These are phyloP conservation scores for Allium sativum DNA, from an alignment of 106 monocot genomes.

Conservation along the genomic window DNA sequence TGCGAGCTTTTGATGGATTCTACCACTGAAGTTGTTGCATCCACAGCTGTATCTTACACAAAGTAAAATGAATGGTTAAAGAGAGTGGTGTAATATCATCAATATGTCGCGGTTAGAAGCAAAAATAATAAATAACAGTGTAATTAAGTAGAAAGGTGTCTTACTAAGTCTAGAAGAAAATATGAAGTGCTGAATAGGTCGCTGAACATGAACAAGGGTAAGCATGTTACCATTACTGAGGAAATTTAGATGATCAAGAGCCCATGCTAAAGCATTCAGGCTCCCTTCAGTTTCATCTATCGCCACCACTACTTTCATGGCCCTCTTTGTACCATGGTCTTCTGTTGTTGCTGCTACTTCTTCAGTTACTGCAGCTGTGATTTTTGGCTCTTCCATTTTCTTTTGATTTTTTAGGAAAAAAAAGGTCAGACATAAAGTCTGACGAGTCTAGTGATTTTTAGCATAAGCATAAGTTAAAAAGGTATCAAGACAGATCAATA, in stretches of 20 bases:
- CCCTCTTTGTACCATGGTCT: not conserved
- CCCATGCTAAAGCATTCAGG: conserved; percentile 7
- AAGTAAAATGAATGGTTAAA: not conserved
- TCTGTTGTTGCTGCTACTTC: not conserved
- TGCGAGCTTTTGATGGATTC: conserved; percentile 5
- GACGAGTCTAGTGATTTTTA: too few relatives aligned
- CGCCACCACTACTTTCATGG: conserved; percentile 9
- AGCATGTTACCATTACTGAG: not conserved
- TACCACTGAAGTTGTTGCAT: not conserved
- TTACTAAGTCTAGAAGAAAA: conserved; percentile 2
- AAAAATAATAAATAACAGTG: too few relatives aligned
- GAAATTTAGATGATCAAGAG: conserved; percentile 6
- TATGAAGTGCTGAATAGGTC: conserved; percentile 4
- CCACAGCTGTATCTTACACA: not conserved
- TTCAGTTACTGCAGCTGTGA: not conserved
- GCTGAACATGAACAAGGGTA: conserved; percentile 10
- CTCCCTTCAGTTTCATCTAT: conserved; percentile 11
- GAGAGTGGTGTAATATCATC: too few relatives aligned
- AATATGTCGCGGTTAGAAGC: too few relatives aligned
- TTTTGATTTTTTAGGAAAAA: too few relatives aligned
- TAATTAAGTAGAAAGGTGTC: too few relatives aligned
- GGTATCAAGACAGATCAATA: too few relatives aligned
- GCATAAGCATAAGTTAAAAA: too few relatives aligned
- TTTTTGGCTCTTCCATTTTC: conserved; percentile 4
- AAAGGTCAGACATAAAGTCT: too few relatives aligned